These are phyloP conservation scores for Suillus americanus DNA, from an alignment of 768 basidiomycete species.

Conservation along the genomic window DNA sequence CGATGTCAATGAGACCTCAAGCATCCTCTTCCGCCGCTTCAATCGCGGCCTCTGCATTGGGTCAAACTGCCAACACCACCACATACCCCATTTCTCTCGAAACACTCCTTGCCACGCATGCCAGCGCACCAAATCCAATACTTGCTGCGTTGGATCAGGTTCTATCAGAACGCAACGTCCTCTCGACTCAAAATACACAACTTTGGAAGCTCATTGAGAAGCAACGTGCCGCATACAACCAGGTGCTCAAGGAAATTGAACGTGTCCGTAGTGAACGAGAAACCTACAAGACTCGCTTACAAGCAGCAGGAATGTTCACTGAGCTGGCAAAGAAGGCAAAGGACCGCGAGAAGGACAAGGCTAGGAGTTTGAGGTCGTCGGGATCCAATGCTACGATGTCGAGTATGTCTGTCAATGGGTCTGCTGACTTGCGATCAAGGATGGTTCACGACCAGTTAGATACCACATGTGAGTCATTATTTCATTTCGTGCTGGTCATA, in stretches of 20 bases:
- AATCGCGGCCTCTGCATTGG: slow-evolving; percentile 23
- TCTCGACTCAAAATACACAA: slow-evolving; percentile 83
- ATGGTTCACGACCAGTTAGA: slow-evolving; percentile 31
- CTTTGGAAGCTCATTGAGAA: slow-evolving; percentile 96
- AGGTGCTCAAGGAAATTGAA: slow-evolving; percentile 82
- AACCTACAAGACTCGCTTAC: slow-evolving; percentile 41
- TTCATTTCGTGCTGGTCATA: neutral
- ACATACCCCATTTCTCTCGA: slow-evolving; percentile 47
- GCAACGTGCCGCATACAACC: slow-evolving; percentile 77
- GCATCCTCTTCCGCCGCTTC: slow-evolving; percentile 31
- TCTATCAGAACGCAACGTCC: slow-evolving; percentile 75
- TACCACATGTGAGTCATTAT: slow-evolving; percentile 28
- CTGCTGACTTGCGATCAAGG: slow-evolving; percentile 26
- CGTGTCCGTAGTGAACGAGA: slow-evolving; percentile 82
- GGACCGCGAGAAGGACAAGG: slow-evolving; percentile 17
- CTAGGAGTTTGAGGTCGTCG: slow-evolving; percentile 17
- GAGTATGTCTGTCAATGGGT: slow-evolving; percentile 13
- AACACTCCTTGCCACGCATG: slow-evolving; percentile 54
- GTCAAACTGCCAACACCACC: slow-evolving; percentile 29
- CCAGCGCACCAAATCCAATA: slow-evolving; percentile 50
- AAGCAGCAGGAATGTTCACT: slow-evolving; percentile 33
- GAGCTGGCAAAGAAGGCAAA: slow-evolving; percentile 38
- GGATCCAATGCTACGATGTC: slow-evolving; percentile 25
- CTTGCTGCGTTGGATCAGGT: slow-evolving; percentile 70
- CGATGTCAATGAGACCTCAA: slow-evolving; percentile 32